Evolutionary conservation across 2,329 filamentous ascomycete species (phyloP).

Genomic region (Ophiobolus disseminans): DNA sequence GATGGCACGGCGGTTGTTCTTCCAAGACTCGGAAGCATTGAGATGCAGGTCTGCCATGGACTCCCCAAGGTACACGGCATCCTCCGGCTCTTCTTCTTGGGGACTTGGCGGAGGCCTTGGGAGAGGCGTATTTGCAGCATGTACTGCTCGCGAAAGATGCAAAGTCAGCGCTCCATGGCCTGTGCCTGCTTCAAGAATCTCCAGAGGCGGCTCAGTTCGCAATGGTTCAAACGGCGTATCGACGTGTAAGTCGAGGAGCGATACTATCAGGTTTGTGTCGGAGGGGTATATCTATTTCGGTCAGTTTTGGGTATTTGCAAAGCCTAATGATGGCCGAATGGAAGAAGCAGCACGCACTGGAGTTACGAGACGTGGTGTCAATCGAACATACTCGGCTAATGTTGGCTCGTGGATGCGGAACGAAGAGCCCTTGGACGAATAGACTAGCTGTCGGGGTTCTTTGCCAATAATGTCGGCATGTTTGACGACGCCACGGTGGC

Average conservation of each 20-base stretch:
- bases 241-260: constrained; percentile 76
- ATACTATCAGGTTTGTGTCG: constrained; percentile 78
- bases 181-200: constrained; percentile 84
- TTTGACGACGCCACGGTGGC: constrained; percentile 57
- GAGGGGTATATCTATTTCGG: constrained; percentile 71
- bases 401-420: constrained; percentile 70
- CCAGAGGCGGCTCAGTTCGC: constrained; percentile 57
- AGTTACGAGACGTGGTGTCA: constrained; percentile 74
- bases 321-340: too few relatives aligned
- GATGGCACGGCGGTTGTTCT: constrained; percentile 65
- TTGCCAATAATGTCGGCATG: constrained; percentile 70
- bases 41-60: constrained; percentile 40
- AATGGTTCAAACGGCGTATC: constrained; percentile 46
- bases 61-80: constrained; percentile 42
- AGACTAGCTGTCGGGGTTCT: constrained; percentile 64
- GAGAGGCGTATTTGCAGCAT: constrained; percentile 70
- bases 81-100: constrained; percentile 32
- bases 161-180: constrained; percentile 83
- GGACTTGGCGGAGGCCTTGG: constrained; percentile 38
- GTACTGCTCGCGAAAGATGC: constrained; percentile 76
- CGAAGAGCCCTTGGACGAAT: constrained; percentile 59
- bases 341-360: constrained; percentile 60
- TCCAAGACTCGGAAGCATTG: constrained; percentile 47
- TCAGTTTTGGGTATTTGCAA: constrained; percentile 6
- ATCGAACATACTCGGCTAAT: constrained; percentile 74